Percentiles rank a stretch among this genome's conserved stretches.
Conservation (phyloP, 306 rosid species). For the Vigna hirtella region DNA sequence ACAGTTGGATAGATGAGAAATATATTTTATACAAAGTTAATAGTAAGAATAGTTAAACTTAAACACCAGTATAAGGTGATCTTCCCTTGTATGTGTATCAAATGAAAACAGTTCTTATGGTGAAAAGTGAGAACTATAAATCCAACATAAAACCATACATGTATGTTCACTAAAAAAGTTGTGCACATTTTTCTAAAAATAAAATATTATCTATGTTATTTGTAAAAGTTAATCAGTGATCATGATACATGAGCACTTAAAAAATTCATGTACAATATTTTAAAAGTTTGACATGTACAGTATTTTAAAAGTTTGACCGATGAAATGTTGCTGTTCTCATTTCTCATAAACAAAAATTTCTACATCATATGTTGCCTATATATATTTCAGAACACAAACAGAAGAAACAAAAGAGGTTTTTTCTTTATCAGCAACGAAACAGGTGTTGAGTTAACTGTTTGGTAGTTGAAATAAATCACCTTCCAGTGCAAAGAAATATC, state of each 20-base stretch:
- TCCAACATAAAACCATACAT: neutral
- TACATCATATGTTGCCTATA: neutral
- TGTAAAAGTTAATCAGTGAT: too few relatives aligned
- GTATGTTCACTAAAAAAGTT: neutral
- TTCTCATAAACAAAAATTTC: neutral
- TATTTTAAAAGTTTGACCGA: neutral
- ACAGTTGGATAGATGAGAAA: neutral
- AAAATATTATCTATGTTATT: neutral
- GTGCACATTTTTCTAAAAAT: neutral
- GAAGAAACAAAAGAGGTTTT: conserved; percentile 16
- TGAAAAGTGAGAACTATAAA: neutral
- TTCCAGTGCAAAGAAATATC: conserved; percentile 95
- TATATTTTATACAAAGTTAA: neutral
- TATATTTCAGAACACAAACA: conserved; percentile 37
- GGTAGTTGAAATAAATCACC: conserved; percentile 55
- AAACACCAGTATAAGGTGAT: too few relatives aligned
- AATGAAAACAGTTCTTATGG: neutral
- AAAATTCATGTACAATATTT: neutral
- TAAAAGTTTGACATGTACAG: neutral
- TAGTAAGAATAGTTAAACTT: neutral
- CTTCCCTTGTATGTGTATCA: neutral
- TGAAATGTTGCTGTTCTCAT: neutral
- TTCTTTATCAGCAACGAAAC: neutral
- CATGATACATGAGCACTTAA: neutral
- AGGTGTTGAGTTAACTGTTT: conserved; percentile 9